Base-by-base conservation (phyloP, 1,284 basidiomycete species). In the Mycosarcoma mackinlayi region DNA sequence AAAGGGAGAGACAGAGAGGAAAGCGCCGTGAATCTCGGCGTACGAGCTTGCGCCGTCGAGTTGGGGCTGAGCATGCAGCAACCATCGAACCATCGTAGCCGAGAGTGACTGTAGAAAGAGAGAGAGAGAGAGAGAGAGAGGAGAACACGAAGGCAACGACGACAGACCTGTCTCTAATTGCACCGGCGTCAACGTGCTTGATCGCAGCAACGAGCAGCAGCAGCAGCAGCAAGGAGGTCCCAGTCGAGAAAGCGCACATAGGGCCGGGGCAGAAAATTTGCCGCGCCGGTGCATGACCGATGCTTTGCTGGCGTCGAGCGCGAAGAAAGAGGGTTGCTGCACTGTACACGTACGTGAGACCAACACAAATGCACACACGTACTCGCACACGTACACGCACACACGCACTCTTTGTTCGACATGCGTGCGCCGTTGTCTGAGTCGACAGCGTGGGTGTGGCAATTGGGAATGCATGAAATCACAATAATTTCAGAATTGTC, bases 41-140 rank as follows among this genome's bases (percentile, higher is more conserved):
- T n/a, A n/a, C n/a, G n/a, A n/a, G n/a, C n/a, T n/a, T n/a, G n/a
- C n/a, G n/a, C n/a, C n/a, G n/a, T n/a, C n/a, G n/a, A n/a, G n/a
- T n/a, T n/a, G n/a, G n/a, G n/a, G n/a, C n/a, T n/a, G n/a, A 35
- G 34, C 34, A 35, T 18, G 11, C 14, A 14, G 34, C 34, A 10
- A 6, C 34, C 34, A 35, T 35, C 34, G 34, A 35, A n/a, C n/a
- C 34, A n/a, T 16, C 7, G 34, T 18, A 47, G 45, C 45, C 45
- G 45, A 47, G 33, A 10, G 45, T 47, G 45, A 47, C 21, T 35
- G 33, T 47, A 47, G 23, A 19, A 33, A 34, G 31, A 30, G n/a
- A 28, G 27, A 44, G n/a, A 41, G 14, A n/a, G 24, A 10, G 18
- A 19, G 35, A 19, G 34, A n/a, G n/a, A n/a, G n/a, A n/a, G n/a